Conservation (phyloP, 345 rosid species). For the Melaleuca alternifolia region DNA sequence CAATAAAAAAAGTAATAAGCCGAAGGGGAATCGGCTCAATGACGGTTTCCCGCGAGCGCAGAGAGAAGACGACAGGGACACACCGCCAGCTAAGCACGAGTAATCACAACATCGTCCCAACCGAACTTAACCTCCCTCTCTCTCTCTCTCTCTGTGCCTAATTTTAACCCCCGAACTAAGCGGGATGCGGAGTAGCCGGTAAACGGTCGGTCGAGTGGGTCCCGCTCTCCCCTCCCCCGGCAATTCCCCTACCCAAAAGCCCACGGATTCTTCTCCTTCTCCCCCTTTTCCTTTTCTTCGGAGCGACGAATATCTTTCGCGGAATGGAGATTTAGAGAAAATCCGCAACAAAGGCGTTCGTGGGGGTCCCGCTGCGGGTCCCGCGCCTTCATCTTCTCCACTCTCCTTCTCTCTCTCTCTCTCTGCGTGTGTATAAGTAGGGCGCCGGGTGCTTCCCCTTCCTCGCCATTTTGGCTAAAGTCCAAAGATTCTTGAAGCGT, state of each 20-base stretch:
- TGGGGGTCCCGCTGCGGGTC: neutral
- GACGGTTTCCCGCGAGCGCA: too few relatives aligned
- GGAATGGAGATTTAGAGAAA: too few relatives aligned
- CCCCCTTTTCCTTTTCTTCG: neutral
- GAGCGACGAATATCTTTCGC: neutral
- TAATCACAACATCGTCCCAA: neutral
- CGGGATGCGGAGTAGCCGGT: neutral
- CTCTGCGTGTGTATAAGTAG: neutral
- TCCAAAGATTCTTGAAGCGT: neutral
- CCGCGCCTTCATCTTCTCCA: neutral
- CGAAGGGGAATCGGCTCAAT: too few relatives aligned
- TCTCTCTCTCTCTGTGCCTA: neutral
- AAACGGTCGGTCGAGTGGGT: neutral
- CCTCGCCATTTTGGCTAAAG: neutral
- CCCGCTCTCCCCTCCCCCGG: neutral
- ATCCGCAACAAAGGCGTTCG: neutral
- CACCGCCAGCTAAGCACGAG: neutral
- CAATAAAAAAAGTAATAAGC: too few relatives aligned
- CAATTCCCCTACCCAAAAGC: neutral
- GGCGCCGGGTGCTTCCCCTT: neutral
- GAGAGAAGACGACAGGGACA: neutral
- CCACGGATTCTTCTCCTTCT: neutral
- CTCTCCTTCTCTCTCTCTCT: neutral
- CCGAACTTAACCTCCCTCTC: neutral
- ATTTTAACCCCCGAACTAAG: neutral